Base-by-base conservation (phyloP, 805 yeast genomes). In the Lipomyces sp. region DNA sequence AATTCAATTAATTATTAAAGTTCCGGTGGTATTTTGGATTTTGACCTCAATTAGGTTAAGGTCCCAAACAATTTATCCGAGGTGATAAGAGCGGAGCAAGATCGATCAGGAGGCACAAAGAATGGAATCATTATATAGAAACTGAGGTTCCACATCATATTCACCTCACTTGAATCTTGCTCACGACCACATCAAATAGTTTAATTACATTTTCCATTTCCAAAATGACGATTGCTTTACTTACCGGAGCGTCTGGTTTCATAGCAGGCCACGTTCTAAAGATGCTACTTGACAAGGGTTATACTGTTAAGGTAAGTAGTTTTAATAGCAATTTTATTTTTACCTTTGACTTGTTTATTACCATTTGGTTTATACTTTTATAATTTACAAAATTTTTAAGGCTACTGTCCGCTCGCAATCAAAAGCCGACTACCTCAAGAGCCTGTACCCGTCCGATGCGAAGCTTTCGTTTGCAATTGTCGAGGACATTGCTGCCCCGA, bases 221-320 rank as follows among this genome's bases (percentile, higher is more conserved):
- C 64, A 61, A 30, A 11, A 57, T 64, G 65, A 32, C 58, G 30
- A 62, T 58, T 10, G 81, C 80, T 34, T 78, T 83, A 39, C 80
- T 84, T 11, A 79, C 86, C 3, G 86, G 87, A 5, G 85, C 85
- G 2, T 77, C 81, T 10, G 87, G 87, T 8, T 84, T 80, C 70
- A 82, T 84, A 68, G 86, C 85, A 53, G 82, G 82, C 66, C 84
- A 81, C 65, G 75, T 81, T 37, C 77, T 83, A 57, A 76, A 80
- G 64, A 74, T 75, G 56, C 79, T 84, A 61, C 71, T 84, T 18
- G 75, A 76, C 53, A 75, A 77, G 32, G 80, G 79, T 3, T 80
- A 83, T 71, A 67, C 72, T 8, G 86, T 84, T 2, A 76, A 24
- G 24, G 24, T 51, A 51, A 51, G 54, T 51, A 51, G 54, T 30